Evolutionary conservation across 2,329 filamentous ascomycete species (phyloP).

Genomic region (Cadophora malorum): DNA sequence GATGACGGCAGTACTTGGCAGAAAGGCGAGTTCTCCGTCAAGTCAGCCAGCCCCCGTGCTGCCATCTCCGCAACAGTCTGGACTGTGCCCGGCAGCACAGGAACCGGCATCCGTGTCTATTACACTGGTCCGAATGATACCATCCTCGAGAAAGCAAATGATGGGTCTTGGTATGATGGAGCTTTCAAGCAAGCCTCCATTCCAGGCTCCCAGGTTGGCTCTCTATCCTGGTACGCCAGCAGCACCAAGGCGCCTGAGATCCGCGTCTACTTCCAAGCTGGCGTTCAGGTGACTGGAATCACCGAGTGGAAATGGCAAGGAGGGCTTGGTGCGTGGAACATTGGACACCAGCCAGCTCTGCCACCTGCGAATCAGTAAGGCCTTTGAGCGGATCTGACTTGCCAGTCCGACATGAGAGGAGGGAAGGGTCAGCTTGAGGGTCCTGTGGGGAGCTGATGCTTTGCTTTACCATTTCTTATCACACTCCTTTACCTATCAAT

Average conservation of each 20-base stretch:
- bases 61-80: constrained; percentile 20
- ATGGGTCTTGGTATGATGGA: constrained; percentile 28
- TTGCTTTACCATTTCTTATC: not conserved
- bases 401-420: not conserved
- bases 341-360: constrained; percentile 14
- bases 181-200: constrained; percentile 23
- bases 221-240: constrained; percentile 20
- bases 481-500: constrained; percentile 2
- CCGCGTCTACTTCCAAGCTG: constrained; percentile 24
- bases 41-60: constrained; percentile 12
- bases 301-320: constrained; percentile 25
- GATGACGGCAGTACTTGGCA: constrained; percentile 14
- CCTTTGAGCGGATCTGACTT: not conserved
- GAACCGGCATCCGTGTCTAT: constrained; percentile 21
- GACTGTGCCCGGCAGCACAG: constrained; percentile 19
- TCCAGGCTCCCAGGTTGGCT: constrained; percentile 23
- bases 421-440: not conserved
- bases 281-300: constrained; percentile 19
- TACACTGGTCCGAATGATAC: constrained; percentile 19
- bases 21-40: constrained; percentile 21
- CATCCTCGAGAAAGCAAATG: constrained; percentile 26
- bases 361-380: constrained; percentile 22
- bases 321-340: constrained; percentile 18
- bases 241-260: constrained; percentile 13
- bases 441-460: not conserved